Evolutionary conservation across 805 yeast genomes (phyloP).

Genomic region (Metschnikowia reukaufii): DNA sequence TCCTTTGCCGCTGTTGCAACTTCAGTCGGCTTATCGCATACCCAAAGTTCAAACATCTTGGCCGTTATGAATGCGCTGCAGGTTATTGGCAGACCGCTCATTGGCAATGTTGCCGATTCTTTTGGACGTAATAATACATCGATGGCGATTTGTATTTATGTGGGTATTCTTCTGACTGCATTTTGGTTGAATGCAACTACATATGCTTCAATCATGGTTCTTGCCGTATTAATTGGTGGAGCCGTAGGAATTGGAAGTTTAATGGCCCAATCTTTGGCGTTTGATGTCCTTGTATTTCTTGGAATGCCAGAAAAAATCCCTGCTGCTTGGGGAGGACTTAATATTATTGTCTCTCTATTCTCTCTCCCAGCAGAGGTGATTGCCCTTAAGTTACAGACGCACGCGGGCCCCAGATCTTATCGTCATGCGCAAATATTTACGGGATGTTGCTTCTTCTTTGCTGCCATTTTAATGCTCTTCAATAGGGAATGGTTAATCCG

Average conservation of each 20-base stretch:
- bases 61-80: slow-evolving; percentile 44
- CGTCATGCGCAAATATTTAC: slow-evolving; percentile 60
- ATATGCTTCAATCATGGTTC: slow-evolving; percentile 32
- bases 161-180: slow-evolving; percentile 31
- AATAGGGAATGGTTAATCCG: slow-evolving; percentile 53
- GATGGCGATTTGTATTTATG: slow-evolving; percentile 20
- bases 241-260: slow-evolving; percentile 32
- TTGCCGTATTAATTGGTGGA: slow-evolving; percentile 31
- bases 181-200: slow-evolving; percentile 40
- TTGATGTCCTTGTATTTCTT: slow-evolving; percentile 13
- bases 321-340: slow-evolving; percentile 42
- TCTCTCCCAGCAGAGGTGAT: slow-evolving; percentile 53
- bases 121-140: slow-evolving; percentile 47
- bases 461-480: slow-evolving; percentile 42
- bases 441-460: slow-evolving; percentile 49
- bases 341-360: slow-evolving; percentile 31
- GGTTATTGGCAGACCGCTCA: slow-evolving; percentile 49
- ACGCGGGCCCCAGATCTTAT: slow-evolving; percentile 34
- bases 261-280: slow-evolving; percentile 21
- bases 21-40: slow-evolving; percentile 43
- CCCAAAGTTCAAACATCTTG: slow-evolving; percentile 34
- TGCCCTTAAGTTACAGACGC: slow-evolving; percentile 37
- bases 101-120: slow-evolving; percentile 48
- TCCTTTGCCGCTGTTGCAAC: slow-evolving; percentile 41
- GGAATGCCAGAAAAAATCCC: slow-evolving; percentile 27